Base-by-base conservation (phyloP, 2,329 filamentous ascomycete genomes). In the Cladophialophora carrionii region DNA sequence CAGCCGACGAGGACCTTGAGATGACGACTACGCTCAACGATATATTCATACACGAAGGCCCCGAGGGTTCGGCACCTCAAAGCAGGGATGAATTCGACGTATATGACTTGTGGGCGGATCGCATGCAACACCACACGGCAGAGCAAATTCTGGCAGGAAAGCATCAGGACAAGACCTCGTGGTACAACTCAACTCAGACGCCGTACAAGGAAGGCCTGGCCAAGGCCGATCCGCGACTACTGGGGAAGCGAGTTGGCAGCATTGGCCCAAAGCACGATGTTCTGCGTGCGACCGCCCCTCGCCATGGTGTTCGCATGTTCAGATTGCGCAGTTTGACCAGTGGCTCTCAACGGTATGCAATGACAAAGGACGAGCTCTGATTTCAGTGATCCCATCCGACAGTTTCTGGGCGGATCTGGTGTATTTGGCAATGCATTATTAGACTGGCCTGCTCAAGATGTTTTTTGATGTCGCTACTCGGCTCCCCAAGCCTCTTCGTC, bases 91-190 rank as follows among this genome's bases (percentile, higher is more conserved):
- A 74, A 0, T 86, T 82, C 81, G 82, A 84, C 65, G 74, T 86
- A 2, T 80, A 81, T 55, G 83, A 86, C 71, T 75, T 86, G 0
- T 85, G 84, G 84, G 82, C 78, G 3, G 80, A 82, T 67, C 76
- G 84, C 12, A 84, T 86, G 82, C 76, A 73, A 20, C 75, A 81
- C 57, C 76, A 72, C 3, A 78, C 79, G 46, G 82, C 83, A 1
- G 70, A 73, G 41, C 73, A 76, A 0, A 77, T 85, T 46, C 76
- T 85, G 9, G 74, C 78, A 41, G 78, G 78, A 0, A 56, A 74
- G 69, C 0, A 68, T 66, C 31, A 76, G 75, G 62, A 74, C 71
- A n/a, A 76, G 74, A 3, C 74, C 74, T 57, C 66, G 52, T 72
- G 78, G 68, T 83, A 82, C 72, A 84, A 85, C 74, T 78, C 80